A percentile compares a stretch with the other conserved stretches of the same genome.
Conservation (phyloP, 306 rosid species). For the Cucurbita argyrosperma region DNA sequence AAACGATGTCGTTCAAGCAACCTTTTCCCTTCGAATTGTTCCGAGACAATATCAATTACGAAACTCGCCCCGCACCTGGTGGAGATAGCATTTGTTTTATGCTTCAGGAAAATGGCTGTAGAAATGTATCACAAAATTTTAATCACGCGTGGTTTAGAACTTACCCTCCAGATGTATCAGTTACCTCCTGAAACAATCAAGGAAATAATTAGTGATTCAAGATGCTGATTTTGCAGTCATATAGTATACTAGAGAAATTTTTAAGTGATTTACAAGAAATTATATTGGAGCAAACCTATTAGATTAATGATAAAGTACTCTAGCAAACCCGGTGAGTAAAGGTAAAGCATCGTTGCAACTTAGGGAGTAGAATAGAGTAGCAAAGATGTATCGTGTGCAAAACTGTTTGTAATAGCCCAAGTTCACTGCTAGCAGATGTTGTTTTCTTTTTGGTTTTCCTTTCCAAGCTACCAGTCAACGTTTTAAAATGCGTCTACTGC, state of each 20-base stretch:
- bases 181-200: conserved; percentile 63
- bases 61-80: conserved; percentile 83
- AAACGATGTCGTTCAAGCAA: conserved; percentile 80
- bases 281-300: too few relatives aligned
- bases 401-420: too few relatives aligned
- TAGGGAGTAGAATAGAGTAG: too few relatives aligned
- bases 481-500: too few relatives aligned
- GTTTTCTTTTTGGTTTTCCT: too few relatives aligned
- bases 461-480: too few relatives aligned
- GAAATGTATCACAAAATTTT: neutral
- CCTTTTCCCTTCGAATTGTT: conserved; percentile 75
- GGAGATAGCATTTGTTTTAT: neutral
- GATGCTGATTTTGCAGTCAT: neutral
- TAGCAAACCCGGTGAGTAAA: too few relatives aligned
- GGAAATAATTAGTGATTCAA: neutral
- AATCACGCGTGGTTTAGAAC: conserved; percentile 1
- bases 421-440: too few relatives aligned
- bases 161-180: conserved; percentile 94
- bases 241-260: neutral
- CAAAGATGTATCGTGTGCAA: too few relatives aligned
- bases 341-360: too few relatives aligned
- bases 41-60: conserved; percentile 58
- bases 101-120: neutral
- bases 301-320: too few relatives aligned
- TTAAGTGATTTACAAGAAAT: neutral